phyloP scores from a whole-genome alignment of 768 basidiomycete genomes.

The Xanthoconium purpureum region DNA sequence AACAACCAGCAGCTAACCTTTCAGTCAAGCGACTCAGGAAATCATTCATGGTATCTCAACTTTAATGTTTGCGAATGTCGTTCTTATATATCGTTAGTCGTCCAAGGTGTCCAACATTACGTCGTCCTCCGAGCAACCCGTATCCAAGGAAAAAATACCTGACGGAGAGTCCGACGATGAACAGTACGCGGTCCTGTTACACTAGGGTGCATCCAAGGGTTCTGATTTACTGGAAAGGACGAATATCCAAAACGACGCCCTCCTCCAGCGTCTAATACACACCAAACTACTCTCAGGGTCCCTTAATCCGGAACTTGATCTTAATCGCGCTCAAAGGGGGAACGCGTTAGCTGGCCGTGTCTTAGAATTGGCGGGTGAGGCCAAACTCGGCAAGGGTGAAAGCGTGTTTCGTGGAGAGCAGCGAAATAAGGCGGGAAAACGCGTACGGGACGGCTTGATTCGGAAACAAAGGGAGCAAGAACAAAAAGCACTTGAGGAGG shows the following conservation, averaged over 20 bases:
- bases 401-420: constrained; percentile 55
- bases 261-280: constrained; percentile 77
- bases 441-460: constrained; percentile 65
- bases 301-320: constrained; percentile 54
- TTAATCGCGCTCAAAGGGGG: constrained; percentile 63
- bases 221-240: constrained; percentile 42
- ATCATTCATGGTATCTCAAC: constrained; percentile 68
- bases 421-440: constrained; percentile 67
- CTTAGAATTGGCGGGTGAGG: constrained; percentile 64
- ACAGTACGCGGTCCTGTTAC: constrained; percentile 34
- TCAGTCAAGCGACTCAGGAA: constrained; percentile 48
- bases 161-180: constrained; percentile 54
- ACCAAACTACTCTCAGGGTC: constrained; percentile 78
- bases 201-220: not conserved
- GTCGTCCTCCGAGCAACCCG: constrained; percentile 13
- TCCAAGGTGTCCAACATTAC: constrained; percentile 70
- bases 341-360: constrained; percentile 79
- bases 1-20: constrained; percentile 12
- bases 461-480: constrained; percentile 59
- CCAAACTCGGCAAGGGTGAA: constrained; percentile 76
- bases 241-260: constrained; percentile 72
- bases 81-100: constrained; percentile 47
- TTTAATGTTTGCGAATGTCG: not conserved
- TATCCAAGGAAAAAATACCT: constrained; percentile 19
- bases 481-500: constrained; percentile 64